These are phyloP conservation scores for Scopulariopsis brevicaulis DNA, from an alignment of 2,329 filamentous ascomycete genomes.

Conservation along the genomic window DNA sequence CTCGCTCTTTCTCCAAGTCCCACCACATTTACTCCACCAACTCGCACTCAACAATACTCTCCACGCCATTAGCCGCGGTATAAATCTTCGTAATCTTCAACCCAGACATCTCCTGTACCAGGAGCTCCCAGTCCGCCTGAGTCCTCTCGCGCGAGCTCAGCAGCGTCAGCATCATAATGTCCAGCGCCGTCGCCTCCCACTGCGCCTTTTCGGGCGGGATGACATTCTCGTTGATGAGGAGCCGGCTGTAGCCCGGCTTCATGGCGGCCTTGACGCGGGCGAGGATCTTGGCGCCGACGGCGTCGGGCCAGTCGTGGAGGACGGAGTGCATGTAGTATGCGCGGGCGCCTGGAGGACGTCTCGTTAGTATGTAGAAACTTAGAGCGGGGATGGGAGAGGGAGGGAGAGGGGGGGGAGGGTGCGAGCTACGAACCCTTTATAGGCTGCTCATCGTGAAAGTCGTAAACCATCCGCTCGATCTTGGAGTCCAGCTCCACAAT, in stretches of 20 bases:
- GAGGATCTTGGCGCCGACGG: constrained; percentile 16
- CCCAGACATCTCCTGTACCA: constrained; percentile 18
- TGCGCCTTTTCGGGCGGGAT: constrained; percentile 17
- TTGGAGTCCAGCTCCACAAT: constrained; percentile 15
- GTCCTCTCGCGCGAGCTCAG: constrained; percentile 14
- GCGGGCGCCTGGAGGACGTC: constrained; percentile 12
- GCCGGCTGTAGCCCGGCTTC: constrained; percentile 17
- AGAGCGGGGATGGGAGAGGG: not conserved
- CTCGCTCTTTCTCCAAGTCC: too few relatives aligned
- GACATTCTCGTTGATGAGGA: constrained; percentile 21
- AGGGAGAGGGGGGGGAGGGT: not conserved
- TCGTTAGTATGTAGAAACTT: not conserved
- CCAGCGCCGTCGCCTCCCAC: constrained; percentile 16
- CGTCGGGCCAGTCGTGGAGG: constrained; percentile 19
- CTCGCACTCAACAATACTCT: constrained; percentile 26
- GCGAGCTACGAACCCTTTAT: constrained; percentile 14
- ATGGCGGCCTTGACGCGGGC: constrained; percentile 15
- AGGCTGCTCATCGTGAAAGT: constrained; percentile 18
- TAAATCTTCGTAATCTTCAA: constrained; percentile 22
- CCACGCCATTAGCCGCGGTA: constrained; percentile 16
- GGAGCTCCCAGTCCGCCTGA: constrained; percentile 19
- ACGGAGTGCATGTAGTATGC: constrained; percentile 23
- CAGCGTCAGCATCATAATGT: constrained; percentile 19
- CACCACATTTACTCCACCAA: constrained; percentile 8
- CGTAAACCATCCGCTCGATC: constrained; percentile 21